phyloP scores from a whole-genome alignment of 768 basidiomycete species.

The Auriscalpium microsporum region DNA sequence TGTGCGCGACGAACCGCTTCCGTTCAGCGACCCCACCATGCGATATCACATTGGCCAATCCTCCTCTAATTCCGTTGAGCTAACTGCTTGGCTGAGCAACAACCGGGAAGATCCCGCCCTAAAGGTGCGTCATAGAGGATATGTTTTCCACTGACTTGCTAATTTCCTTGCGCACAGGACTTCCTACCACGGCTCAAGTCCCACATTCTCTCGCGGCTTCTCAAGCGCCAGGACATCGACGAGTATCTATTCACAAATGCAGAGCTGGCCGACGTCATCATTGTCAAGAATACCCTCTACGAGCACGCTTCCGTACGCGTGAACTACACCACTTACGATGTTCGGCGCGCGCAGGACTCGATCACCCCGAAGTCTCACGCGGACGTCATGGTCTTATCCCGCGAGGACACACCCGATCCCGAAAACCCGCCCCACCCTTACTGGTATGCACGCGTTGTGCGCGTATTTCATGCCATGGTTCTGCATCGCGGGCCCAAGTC shows the following conservation, averaged over 20 bases:
- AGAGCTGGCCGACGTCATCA: constrained; percentile 3
- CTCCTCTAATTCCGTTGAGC: background rate
- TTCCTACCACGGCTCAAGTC: constrained; percentile 16
- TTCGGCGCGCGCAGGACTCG: constrained; percentile 9
- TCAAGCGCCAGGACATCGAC: constrained; percentile 9
- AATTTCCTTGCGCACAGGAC: background rate
- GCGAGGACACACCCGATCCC: background rate
- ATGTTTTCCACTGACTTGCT: background rate
- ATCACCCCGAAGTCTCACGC: constrained; percentile 14
- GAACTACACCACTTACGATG: constrained; percentile 19
- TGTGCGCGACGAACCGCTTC: background rate
- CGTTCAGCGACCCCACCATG: background rate
- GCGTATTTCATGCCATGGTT: constrained; percentile 23
- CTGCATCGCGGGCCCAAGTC: constrained; percentile 1
- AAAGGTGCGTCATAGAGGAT: background rate
- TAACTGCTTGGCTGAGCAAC: background rate
- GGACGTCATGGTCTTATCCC: constrained; percentile 17
- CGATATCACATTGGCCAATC: background rate
- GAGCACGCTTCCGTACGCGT: constrained; percentile 12
- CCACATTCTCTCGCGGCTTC: constrained; percentile 16
- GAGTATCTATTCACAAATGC: constrained; percentile 1
- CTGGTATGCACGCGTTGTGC: constrained; percentile 25
- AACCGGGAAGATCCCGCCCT: background rate
- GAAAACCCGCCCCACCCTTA: constrained; percentile 11
- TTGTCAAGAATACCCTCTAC: constrained; percentile 16